Conservation (phyloP, 1,284 basidiomycete species). For the Ceratobasidium sp. region DNA sequence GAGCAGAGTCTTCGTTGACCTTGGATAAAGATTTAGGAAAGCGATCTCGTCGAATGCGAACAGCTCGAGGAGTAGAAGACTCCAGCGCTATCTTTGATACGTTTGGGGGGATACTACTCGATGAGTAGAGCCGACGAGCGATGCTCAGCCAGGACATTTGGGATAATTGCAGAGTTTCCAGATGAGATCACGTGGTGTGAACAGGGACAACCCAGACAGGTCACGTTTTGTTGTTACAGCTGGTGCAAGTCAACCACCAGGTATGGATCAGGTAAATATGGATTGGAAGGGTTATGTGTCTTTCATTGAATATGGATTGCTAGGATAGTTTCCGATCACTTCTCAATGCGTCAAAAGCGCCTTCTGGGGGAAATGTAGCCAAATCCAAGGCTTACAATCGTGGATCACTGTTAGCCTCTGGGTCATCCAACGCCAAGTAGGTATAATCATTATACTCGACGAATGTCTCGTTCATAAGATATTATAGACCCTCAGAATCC, state of each 20-base stretch:
- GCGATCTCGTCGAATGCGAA: constrained; percentile 69
- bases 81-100: constrained; percentile 64
- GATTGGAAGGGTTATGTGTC: too few species aligned
- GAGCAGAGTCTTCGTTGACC: constrained; percentile 58
- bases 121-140: constrained; percentile 59
- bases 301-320: background rate
- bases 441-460: background rate
- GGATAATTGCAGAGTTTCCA: constrained; percentile 2
- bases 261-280: constrained; percentile 23
- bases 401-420: constrained; percentile 25
- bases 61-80: constrained; percentile 70
- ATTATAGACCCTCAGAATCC: constrained; percentile 13
- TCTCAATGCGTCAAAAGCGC: constrained; percentile 7
- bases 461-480: background rate
- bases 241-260: background rate
- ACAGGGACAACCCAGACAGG: background rate
- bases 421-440: constrained; percentile 17
- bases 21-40: constrained; percentile 49
- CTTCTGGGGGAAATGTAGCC: background rate
- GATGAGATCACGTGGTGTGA: constrained; percentile 2
- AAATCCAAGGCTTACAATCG: constrained; percentile 36
- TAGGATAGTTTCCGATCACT: constrained; percentile 27
- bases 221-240: background rate
- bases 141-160: constrained; percentile 9
- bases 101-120: constrained; percentile 49